A percentile compares a stretch with the other conserved stretches of the same genome.
Evolutionary conservation across 208 protist genomes (phyloP).

Genomic region (Acanthamoeba royreba): DNA sequence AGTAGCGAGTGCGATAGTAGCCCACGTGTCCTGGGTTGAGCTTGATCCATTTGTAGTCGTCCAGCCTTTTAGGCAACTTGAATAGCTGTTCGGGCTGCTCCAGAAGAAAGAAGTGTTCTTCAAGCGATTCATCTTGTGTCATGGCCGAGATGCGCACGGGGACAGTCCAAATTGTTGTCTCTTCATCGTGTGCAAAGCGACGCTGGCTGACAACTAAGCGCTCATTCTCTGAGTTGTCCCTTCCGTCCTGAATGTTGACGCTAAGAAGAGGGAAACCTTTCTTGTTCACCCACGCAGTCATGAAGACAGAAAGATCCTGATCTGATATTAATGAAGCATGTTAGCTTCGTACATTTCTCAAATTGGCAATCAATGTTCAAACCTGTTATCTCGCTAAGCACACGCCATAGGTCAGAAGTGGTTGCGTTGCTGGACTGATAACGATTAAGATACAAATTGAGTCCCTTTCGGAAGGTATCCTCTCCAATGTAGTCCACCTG

Average conservation of each 20-base stretch:
- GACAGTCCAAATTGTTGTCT: background rate
- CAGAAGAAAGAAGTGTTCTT: background rate
- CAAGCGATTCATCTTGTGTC: background rate
- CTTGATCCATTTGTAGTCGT: slow-evolving; percentile 50
- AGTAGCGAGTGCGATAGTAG: slow-evolving; percentile 61
- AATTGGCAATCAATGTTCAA: background rate
- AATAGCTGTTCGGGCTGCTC: background rate
- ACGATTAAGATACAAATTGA: slow-evolving; percentile 89
- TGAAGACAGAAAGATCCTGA: slow-evolving; percentile 82
- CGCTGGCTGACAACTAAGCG: background rate
- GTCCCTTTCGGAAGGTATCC: slow-evolving; percentile 84
- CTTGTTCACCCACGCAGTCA: slow-evolving; percentile 89
- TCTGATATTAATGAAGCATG: slow-evolving; percentile 57
- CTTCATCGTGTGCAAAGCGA: background rate
- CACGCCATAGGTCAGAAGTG: slow-evolving; percentile 91
- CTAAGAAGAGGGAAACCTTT: slow-evolving; percentile 89
- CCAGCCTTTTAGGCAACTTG: background rate
- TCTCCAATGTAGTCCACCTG: slow-evolving; percentile 76
- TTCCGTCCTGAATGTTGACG: background rate
- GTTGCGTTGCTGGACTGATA: slow-evolving; percentile 88
- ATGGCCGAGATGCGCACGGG: background rate
- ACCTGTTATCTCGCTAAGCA: slow-evolving; percentile 78
- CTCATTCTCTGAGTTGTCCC: background rate
- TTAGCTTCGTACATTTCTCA: background rate
- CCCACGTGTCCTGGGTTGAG: slow-evolving; percentile 54